Percentiles rank a stretch among this genome's conserved stretches.
Evolutionary conservation across 139 green algal species (phyloP).

Genomic region (Coelastrella sp.): DNA sequence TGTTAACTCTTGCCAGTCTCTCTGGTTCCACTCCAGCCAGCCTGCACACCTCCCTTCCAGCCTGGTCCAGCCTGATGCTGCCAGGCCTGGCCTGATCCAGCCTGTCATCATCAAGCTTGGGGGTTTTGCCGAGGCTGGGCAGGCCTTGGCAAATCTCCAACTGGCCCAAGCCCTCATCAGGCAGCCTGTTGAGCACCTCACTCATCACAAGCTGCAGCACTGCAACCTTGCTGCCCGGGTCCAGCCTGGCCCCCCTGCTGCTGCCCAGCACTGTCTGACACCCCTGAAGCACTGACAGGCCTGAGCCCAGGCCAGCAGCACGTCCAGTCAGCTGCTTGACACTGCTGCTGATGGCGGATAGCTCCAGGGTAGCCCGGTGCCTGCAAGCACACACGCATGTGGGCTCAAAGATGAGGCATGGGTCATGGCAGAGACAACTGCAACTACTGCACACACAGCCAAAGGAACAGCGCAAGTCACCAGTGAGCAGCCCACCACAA

Average conservation of each 20-base stretch:
- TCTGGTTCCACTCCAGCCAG: background rate
- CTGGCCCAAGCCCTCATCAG: constrained; percentile 1
- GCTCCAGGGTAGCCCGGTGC: constrained; percentile 2
- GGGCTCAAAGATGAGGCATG: no score
- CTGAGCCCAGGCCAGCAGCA: constrained; percentile 11
- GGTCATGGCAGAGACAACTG: background rate
- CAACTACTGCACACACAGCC: background rate
- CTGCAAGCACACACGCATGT: background rate
- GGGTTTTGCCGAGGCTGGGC: background rate
- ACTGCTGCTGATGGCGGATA: background rate
- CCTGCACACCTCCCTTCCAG: background rate
- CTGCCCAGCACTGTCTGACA: constrained; percentile 4
- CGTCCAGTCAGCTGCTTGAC: background rate
- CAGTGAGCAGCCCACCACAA: background rate
- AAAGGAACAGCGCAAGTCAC: background rate
- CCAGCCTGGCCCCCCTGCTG: constrained; percentile 3
- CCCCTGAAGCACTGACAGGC: constrained; percentile 12
- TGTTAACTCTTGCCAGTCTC: background rate
- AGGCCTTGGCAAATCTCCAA: constrained; percentile 3
- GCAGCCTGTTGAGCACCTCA: constrained; percentile 10
- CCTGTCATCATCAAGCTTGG: background rate
- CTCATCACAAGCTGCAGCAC: constrained; percentile 34
- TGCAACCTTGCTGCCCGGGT: background rate
- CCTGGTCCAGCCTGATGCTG: background rate
- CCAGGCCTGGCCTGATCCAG: background rate